Evolutionary conservation across 2,329 filamentous ascomycete genomes (phyloP).

Genomic region (Penicillium palitans): DNA sequence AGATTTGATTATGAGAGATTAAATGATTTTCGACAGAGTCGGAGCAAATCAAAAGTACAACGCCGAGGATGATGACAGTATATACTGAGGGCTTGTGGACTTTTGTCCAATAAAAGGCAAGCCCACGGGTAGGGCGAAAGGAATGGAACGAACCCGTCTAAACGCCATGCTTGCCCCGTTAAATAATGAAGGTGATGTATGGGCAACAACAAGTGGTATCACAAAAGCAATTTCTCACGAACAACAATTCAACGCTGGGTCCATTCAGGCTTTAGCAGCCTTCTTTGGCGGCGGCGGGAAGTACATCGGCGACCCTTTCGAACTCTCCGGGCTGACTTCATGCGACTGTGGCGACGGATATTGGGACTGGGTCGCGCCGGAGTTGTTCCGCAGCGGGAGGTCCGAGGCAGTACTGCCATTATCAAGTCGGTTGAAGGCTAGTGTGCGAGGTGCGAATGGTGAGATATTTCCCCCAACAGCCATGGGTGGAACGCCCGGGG

Average conservation of each 20-base stretch:
- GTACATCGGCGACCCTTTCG: slow-evolving; percentile 34
- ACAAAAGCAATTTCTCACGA: slow-evolving; percentile 3
- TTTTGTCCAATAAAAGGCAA: not conserved
- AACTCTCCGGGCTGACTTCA: slow-evolving; percentile 15
- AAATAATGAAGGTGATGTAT: slow-evolving; percentile 10
- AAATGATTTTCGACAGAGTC: not conserved
- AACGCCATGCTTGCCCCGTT: slow-evolving; percentile 1
- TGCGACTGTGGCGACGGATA: slow-evolving; percentile 23
- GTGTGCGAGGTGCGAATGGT: slow-evolving; percentile 42
- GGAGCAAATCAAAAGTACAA: slow-evolving; percentile 1
- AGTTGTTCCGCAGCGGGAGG: slow-evolving; percentile 42
- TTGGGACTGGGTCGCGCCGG: slow-evolving; percentile 23
- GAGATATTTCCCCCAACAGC: slow-evolving; percentile 16
- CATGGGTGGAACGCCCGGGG: slow-evolving; percentile 37
- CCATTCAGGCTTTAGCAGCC: slow-evolving; percentile 29
- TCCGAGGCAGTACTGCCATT: slow-evolving; percentile 39
- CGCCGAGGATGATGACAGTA: slow-evolving; percentile 5
- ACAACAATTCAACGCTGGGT: not conserved
- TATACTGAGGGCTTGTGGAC: not conserved
- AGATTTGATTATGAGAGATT: slow-evolving; percentile 2
- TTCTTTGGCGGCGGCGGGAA: slow-evolving; percentile 49
- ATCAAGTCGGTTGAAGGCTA: slow-evolving; percentile 44
- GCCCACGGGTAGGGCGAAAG: not conserved
- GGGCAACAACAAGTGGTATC: slow-evolving; percentile 9
- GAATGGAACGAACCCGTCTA: not conserved